Base-by-base conservation (phyloP, 352 stramenopile genomes). In the Globisporangium orthogonon region DNA sequence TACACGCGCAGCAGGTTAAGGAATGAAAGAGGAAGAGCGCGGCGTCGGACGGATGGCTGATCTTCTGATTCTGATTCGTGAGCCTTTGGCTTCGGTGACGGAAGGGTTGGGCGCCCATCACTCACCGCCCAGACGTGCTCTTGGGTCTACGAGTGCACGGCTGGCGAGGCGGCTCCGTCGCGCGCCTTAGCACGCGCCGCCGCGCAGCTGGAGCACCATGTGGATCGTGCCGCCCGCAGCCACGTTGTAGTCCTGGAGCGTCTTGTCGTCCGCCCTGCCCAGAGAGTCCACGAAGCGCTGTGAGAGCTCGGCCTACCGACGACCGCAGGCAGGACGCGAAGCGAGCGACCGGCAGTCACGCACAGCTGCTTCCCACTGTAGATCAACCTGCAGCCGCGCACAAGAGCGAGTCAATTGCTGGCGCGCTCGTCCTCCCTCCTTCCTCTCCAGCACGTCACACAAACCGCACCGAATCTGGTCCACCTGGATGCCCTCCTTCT, bases 181-280 rank as follows among this genome's bases (percentile, higher is more conserved):
- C 43, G 15, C 46, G 30, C 7, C 50, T 65, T 86, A 89, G 67
- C 65, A 81, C 23, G 23, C 23, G 18, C 96, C 95, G 44, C 96
- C 96, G 68, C 97, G 91, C 64, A 99, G 80, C 75, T 99, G 96
- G 60, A 99, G 81, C 18, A 99, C 96, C 96, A 99, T 99, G 79
- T 99, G 96, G 77, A 99, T 98, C 40, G 96, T 98, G 52, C 91
- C 95, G 35, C 97, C 97, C 18, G 96, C 95, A 46, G 74, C 83
- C 45, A 99, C 97, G 67, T 98, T 98, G 78, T 99, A 98, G 56
- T 96, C 91, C 60, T 97, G 90, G 43, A 99, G 73, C 37, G 89
- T 98, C 70, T 98, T 98, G 77, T 98, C 94, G 66, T 98, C 94
- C 10, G 91, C 87, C 56, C 82, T 93, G 59, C 2, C 18, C 28